Evolutionary conservation across 2,329 filamentous ascomycete genomes (phyloP).

Genomic region (Arthrobotrys iridis): DNA sequence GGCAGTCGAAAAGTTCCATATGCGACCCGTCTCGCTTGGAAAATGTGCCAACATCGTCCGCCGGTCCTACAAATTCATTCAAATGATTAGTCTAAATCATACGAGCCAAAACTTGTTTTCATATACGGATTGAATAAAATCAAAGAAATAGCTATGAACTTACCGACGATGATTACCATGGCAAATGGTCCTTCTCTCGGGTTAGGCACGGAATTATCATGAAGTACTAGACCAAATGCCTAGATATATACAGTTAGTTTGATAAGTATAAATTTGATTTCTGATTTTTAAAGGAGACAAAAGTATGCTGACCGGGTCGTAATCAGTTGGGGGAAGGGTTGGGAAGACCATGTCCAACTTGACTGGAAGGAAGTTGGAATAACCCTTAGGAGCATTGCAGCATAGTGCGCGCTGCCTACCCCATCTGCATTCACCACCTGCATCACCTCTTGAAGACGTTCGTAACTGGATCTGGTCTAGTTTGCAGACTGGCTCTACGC

Average conservation of each 20-base stretch:
- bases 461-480: constrained; percentile 58
- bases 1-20: constrained; percentile 63
- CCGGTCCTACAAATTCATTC: constrained; percentile 56
- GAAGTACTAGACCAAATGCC: constrained; percentile 47
- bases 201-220: constrained; percentile 31
- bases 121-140: background rate
- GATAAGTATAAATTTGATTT: constrained; percentile 1
- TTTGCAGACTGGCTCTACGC: constrained; percentile 60
- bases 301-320: constrained; percentile 24
- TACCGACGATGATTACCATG: constrained; percentile 44
- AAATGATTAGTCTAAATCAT: constrained; percentile 26
- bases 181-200: constrained; percentile 33
- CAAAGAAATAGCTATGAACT: constrained; percentile 4
- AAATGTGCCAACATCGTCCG: constrained; percentile 60
- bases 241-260: constrained; percentile 14
- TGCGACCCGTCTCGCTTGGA: constrained; percentile 64
- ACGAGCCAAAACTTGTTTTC: background rate
- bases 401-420: constrained; percentile 59
- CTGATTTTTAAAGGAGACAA: background rate
- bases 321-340: constrained; percentile 59
- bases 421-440: constrained; percentile 57
- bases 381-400: constrained; percentile 59
- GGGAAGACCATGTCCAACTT: constrained; percentile 61
- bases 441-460: constrained; percentile 58
- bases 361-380: constrained; percentile 61